phyloP scores from a whole-genome alignment of 257 asterid species.

The Solanum chiquidenum region DNA sequence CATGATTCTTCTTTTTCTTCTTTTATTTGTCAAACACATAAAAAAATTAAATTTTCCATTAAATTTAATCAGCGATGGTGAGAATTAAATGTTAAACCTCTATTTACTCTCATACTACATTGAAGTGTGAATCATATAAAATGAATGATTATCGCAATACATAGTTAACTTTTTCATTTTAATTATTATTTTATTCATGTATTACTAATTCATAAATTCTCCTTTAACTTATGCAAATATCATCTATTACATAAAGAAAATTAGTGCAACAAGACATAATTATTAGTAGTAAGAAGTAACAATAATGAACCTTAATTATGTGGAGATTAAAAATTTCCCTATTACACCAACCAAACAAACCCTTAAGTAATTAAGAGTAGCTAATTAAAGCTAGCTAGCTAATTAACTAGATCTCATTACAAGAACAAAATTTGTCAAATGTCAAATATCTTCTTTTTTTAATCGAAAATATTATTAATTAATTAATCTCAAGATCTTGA shows the following conservation, averaged over 20 bases:
- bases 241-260: neutral
- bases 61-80: accelerated
- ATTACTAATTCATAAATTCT: neutral
- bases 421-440: neutral
- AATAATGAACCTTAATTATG: neutral
- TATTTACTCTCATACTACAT: neutral
- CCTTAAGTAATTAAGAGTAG: neutral
- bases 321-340: neutral
- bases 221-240: neutral
- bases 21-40: neutral
- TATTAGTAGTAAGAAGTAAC: neutral
- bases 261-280: neutral
- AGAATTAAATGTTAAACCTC: neutral
- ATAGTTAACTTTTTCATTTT: neutral
- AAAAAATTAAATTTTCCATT: neutral
- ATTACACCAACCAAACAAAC: neutral
- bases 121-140: neutral
- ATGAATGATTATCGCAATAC: neutral
- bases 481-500: conserved; percentile 42
- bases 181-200: neutral
- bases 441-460: neutral
- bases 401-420: neutral
- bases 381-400: neutral
- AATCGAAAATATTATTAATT: neutral
- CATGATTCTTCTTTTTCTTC: neutral